Conservation (phyloP, 176 grass and related monocot genomes). For the Aegilops longissima region DNA sequence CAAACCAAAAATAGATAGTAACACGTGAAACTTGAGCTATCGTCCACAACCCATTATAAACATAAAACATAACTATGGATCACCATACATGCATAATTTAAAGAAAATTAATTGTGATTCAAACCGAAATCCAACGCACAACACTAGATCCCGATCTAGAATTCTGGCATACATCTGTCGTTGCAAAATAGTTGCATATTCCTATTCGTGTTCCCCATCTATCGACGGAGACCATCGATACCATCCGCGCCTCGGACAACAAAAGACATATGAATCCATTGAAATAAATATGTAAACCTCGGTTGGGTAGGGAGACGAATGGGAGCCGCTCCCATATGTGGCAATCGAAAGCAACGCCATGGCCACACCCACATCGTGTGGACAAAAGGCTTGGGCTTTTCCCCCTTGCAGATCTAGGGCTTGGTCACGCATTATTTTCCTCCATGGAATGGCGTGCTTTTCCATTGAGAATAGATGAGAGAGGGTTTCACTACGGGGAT, state of each 20-base stretch:
- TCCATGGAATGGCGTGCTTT: neutral
- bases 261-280: too few species aligned
- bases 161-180: neutral
- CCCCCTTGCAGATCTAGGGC: neutral
- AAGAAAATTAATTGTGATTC: neutral
- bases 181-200: too few species aligned
- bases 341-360: neutral
- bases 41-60: neutral
- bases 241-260: too few species aligned
- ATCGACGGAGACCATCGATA: too few species aligned
- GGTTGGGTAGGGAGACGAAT: too few species aligned
- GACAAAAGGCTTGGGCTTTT: neutral
- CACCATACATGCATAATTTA: neutral
- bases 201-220: too few species aligned
- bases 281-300: too few species aligned
- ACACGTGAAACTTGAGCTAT: neutral
- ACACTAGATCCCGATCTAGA: neutral
- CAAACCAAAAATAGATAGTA: neutral
- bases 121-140: neutral
- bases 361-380: neutral
- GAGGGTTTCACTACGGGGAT: neutral
- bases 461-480: neutral
- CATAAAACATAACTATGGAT: neutral
- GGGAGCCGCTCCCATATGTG: too few species aligned
- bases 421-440: neutral